phyloP scores from a whole-genome alignment of 1,139 yeast genomes.

The Pichia sp. region DNA sequence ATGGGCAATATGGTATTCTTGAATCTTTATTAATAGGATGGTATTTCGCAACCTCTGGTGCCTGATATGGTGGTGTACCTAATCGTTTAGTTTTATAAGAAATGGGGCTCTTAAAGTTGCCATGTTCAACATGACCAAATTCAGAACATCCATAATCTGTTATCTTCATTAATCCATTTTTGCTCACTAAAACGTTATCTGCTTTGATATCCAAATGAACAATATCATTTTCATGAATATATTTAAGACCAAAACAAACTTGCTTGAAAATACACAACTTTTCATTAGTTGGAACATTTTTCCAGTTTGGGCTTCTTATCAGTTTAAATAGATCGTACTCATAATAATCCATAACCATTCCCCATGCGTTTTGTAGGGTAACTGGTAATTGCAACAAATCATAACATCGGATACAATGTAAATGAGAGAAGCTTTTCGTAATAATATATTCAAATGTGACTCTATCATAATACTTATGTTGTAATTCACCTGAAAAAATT shows the following conservation, averaged over 20 bases:
- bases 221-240: conserved; percentile 50
- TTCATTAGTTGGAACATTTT: conserved; percentile 36
- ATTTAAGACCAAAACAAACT: conserved; percentile 46
- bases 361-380: conserved; percentile 68
- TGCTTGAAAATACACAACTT: conserved; percentile 60
- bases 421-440: conserved; percentile 44
- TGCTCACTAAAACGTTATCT: conserved; percentile 52
- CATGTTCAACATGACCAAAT: conserved; percentile 52
- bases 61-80: conserved; percentile 76
- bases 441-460: conserved; percentile 60
- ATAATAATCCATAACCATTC: conserved; percentile 63
- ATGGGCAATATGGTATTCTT: conserved; percentile 54
- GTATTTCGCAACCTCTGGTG: conserved; percentile 66
- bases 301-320: conserved; percentile 44
- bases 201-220: conserved; percentile 66
- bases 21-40: conserved; percentile 32
- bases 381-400: conserved; percentile 56
- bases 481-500: conserved; percentile 54
- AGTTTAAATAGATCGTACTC: conserved; percentile 47
- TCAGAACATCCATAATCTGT: conserved; percentile 77
- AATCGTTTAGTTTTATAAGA: conserved; percentile 46
- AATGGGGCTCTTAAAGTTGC: conserved; percentile 45
- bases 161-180: conserved; percentile 57
- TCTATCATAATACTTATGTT: conserved; percentile 53
- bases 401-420: conserved; percentile 54